These are phyloP conservation scores for Fusarium camptoceras DNA, from an alignment of 2,329 filamentous ascomycete species.

Conservation along the genomic window DNA sequence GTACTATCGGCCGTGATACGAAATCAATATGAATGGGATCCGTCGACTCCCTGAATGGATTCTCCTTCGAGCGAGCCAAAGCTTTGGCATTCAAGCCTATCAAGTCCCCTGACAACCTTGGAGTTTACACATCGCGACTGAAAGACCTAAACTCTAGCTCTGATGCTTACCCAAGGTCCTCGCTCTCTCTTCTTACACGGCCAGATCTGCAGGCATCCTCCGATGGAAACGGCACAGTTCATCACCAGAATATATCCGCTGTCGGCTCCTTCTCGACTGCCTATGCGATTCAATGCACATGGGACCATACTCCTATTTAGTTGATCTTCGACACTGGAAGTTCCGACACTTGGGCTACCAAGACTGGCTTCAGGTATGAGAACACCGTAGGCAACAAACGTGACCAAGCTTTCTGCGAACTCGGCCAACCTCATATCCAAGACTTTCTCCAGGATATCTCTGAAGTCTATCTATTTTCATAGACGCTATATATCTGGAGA, in stretches of 20 bases:
- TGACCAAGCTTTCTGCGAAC: constrained; percentile 53
- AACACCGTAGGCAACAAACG: constrained; percentile 50
- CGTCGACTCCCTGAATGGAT: constrained; percentile 54
- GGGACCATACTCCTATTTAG: constrained; percentile 55
- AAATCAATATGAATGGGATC: constrained; percentile 45
- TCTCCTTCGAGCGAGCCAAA: constrained; percentile 53
- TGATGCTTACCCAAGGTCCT: constrained; percentile 41
- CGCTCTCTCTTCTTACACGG: constrained; percentile 48
- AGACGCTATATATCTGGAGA: constrained; percentile 63
- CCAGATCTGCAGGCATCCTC: constrained; percentile 21
- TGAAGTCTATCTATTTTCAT: constrained; percentile 61
- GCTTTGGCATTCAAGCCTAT: constrained; percentile 42
- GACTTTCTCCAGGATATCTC: constrained; percentile 56
- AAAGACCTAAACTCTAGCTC: constrained; percentile 45
- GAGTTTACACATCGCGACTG: constrained; percentile 51
- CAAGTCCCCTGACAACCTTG: constrained; percentile 47
- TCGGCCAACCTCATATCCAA: constrained; percentile 54
- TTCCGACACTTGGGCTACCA: constrained; percentile 63
- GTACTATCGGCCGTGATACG: constrained; percentile 1
- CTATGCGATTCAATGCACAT: constrained; percentile 56
- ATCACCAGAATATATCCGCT: constrained; percentile 55
- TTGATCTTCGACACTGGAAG: constrained; percentile 64
- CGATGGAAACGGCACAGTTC: constrained; percentile 22
- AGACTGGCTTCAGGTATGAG: constrained; percentile 56
- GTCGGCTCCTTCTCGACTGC: constrained; percentile 56